Evolutionary conservation across 192 early-diverging fungal species (phyloP).

Genomic region (Backusella luteola): DNA sequence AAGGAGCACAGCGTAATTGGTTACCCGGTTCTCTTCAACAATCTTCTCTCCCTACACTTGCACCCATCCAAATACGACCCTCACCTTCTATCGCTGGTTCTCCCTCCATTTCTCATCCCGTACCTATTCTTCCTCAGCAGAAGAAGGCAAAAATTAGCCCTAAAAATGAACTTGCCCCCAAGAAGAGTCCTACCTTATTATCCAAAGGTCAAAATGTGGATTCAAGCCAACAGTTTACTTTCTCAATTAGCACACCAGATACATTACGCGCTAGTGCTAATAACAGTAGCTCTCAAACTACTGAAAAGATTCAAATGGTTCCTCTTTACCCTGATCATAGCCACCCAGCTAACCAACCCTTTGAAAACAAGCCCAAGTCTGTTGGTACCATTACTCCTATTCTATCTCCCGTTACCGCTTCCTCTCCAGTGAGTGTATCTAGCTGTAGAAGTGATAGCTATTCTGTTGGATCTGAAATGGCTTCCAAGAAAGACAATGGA

Average conservation of each 20-base stretch:
- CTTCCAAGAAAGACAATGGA: neutral
- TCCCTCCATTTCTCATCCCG: neutral
- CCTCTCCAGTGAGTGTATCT: neutral
- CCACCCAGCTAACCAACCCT: constrained; percentile 1
- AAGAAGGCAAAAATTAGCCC: neutral
- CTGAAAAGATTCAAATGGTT: constrained; percentile 8
- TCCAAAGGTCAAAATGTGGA: neutral
- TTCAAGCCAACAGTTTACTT: constrained; percentile 14
- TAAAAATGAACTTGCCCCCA: neutral
- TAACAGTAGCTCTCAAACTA: neutral
- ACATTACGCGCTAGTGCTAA: neutral
- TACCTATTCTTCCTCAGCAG: neutral
- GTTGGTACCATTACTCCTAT: neutral
- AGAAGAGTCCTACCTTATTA: neutral
- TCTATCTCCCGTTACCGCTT: neutral
- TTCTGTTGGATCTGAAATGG: neutral
- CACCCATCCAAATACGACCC: neutral
- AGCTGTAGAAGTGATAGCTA: neutral
- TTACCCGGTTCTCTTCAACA: neutral
- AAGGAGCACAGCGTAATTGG: neutral
- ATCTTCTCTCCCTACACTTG: neutral
- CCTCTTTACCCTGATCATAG: constrained; percentile 17
- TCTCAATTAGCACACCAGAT: constrained; percentile 21
- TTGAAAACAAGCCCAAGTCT: neutral
- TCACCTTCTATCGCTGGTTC: neutral